These are phyloP conservation scores for Pythium sp. DNA, from an alignment of 352 stramenopile genomes.

Conservation along the genomic window DNA sequence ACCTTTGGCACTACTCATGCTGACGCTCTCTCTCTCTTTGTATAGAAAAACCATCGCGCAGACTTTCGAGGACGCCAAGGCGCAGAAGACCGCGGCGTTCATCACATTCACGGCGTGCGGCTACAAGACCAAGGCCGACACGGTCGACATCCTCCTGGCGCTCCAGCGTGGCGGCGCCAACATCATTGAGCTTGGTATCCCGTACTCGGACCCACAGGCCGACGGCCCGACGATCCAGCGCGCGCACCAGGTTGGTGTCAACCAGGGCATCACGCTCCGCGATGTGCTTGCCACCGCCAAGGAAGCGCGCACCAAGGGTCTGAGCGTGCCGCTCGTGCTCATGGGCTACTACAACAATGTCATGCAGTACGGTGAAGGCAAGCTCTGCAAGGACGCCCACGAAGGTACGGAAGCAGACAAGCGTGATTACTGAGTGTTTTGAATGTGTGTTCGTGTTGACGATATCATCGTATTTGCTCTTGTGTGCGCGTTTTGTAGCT, in stretches of 20 bases:
- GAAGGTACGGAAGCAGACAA: constrained; percentile 39
- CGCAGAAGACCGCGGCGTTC: constrained; percentile 88
- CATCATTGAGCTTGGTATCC: constrained; percentile 96
- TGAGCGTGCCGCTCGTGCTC: constrained; percentile 95
- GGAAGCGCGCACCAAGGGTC: constrained; percentile 85
- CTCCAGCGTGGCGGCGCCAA: constrained; percentile 95
- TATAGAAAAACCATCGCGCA: constrained; percentile 61
- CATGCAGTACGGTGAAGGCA: constrained; percentile 94
- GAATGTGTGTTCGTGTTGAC: neutral
- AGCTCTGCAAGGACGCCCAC: constrained; percentile 79
- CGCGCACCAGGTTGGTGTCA: constrained; percentile 92
- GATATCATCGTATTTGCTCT: constrained; percentile 23
- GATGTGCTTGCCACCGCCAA: constrained; percentile 94
- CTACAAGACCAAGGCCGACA: constrained; percentile 94
- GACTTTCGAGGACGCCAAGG: constrained; percentile 66
- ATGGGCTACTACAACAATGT: constrained; percentile 99
- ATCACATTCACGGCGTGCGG: constrained; percentile 97
- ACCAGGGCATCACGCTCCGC: constrained; percentile 91
- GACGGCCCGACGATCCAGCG: constrained; percentile 98
- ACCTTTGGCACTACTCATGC: neutral
- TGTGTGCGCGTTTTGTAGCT: constrained; percentile 28
- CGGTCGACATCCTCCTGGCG: constrained; percentile 93
- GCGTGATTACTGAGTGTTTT: neutral
- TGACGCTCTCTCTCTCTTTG: neutral
- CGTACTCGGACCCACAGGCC: constrained; percentile 98